Conservation (phyloP, 2,329 filamentous ascomycete species). For the Metarhizium sp. region DNA sequence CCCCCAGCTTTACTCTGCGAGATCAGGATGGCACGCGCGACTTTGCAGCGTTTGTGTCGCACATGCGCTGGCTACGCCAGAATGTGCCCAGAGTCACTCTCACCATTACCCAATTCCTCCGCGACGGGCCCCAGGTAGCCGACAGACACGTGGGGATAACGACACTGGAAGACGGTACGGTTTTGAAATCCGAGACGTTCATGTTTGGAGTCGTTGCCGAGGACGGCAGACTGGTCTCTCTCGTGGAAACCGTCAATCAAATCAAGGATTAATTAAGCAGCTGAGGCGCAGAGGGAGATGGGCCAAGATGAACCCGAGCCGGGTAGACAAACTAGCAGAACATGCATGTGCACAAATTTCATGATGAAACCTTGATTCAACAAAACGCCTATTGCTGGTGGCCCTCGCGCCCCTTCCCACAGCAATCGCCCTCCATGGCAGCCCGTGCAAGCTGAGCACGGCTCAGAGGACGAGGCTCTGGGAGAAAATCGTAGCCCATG, state of each 20-base stretch:
- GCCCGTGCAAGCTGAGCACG: no score
- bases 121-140: constrained; percentile 6
- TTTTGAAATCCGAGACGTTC: constrained; percentile 3
- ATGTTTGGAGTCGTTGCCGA: constrained; percentile 7
- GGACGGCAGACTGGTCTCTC: constrained; percentile 6
- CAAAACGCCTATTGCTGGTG: no score
- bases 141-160: constrained; percentile 5
- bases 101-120: constrained; percentile 6
- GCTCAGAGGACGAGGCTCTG: no score
- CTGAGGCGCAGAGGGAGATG: no score
- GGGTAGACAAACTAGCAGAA: no score
- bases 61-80: constrained; percentile 7
- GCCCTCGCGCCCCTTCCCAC: no score
- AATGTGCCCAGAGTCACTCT: constrained; percentile 4
- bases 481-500: no score
- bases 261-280: no score
- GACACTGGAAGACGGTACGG: constrained; percentile 3
- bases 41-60: constrained; percentile 5
- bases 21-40: constrained; percentile 2
- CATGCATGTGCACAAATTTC: no score
- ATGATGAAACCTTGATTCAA: no score
- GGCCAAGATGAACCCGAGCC: no score
- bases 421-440: no score
- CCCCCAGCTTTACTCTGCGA: constrained; percentile 1
- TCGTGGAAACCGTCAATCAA: constrained; percentile 3